Evolutionary conservation across 495 filamentous ascomycete genomes (phyloP).

Genomic region (Chaetomium cochliodes): DNA sequence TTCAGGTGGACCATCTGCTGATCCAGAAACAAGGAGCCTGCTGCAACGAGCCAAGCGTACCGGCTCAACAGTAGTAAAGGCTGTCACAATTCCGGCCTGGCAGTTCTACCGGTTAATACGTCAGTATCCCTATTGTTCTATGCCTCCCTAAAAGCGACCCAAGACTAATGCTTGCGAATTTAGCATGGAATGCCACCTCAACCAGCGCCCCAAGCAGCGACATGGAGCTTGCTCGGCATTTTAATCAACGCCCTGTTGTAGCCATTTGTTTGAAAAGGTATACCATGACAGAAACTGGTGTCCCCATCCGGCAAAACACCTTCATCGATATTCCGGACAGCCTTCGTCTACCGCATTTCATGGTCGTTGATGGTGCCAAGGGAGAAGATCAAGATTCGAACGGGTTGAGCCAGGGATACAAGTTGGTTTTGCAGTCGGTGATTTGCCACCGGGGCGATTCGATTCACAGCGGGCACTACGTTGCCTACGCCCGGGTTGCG

Average conservation of each 20-base stretch:
- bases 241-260: constrained; percentile 69
- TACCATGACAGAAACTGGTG: constrained; percentile 66
- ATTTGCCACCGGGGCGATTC: constrained; percentile 89
- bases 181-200: constrained; percentile 64
- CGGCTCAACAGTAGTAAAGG: constrained; percentile 61
- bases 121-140: constrained; percentile 40
- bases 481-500: constrained; percentile 72
- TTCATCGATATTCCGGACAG: constrained; percentile 90
- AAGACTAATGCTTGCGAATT: constrained; percentile 55
- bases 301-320: constrained; percentile 67
- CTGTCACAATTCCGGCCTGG: constrained; percentile 95
- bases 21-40: constrained; percentile 41
- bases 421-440: constrained; percentile 81
- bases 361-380: constrained; percentile 65
- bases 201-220: constrained; percentile 46
- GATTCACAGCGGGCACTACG: constrained; percentile 89
- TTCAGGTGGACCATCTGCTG: constrained; percentile 20
- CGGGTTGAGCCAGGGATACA: constrained; percentile 60
- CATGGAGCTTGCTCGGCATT: constrained; percentile 49
- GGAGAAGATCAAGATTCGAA: constrained; percentile 65
- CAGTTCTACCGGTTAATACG: constrained; percentile 92
- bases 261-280: constrained; percentile 93
- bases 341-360: constrained; percentile 84
- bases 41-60: constrained; percentile 43
- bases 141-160: background rate